Evolutionary conservation across 345 rosid species (phyloP), one percentile per base, ranked within the genome.

Genomic region (Hibiscus tridactylites): DNA sequence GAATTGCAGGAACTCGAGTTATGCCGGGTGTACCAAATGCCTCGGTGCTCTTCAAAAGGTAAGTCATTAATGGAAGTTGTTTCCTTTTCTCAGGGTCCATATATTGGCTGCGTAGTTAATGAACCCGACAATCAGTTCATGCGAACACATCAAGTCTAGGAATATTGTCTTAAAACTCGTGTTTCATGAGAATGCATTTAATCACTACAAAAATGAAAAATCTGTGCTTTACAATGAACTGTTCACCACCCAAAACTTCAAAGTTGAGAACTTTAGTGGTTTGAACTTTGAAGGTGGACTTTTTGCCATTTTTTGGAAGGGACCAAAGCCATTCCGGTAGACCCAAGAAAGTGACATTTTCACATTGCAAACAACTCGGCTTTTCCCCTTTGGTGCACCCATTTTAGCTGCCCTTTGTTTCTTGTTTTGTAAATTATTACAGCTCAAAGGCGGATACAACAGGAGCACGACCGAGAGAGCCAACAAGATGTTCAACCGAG

Each of bases 31-130:
- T 84, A 90, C 97, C 71, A 92, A 81, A 77, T 96, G 99, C 79
- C 95, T 96, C 31, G 91, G 93, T 1, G 92, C 98, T 13, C 98
- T 96, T 76, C 93, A 91, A 86, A 92, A 88, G 97, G 99, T 91
- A 21, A 65, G 33, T 57, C 28, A 7, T 49, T 13, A 63, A 21
- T 50, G 6, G 16, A 72, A 62, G 15, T 46, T 47, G 9, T 60
- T 61, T 10, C 57, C 56, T 46, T 31, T 59, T 33, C 28, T 13
- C 28, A 15, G 26, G 39, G 56, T 47, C 54, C 33, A 21, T 59
- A 24, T 44, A 15, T 19, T 29, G 46, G 59, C 62, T 59, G 33
- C 62, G 47, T 46, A 4, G 54, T 47, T 61, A 28, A 60, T 60
- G 46, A n/a, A 29, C 47, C 68, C 33, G 71, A 50, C 59, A 49